These are phyloP conservation scores for Diplotaxis tenuifolia DNA, from an alignment of 345 rosid genomes.

Conservation along the genomic window DNA sequence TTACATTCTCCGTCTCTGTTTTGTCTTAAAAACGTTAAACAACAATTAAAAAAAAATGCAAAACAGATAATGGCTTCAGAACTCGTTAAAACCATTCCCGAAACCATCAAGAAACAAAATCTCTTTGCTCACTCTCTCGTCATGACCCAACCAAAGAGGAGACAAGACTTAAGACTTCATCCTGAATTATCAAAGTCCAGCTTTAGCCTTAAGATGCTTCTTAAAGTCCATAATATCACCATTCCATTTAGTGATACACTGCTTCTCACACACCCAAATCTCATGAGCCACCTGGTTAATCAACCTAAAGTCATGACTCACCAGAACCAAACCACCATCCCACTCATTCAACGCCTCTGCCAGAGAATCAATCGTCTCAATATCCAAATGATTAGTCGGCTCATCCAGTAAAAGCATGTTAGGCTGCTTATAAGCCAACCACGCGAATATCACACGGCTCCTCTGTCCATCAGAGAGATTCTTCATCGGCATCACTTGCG, in stretches of 20 bases:
- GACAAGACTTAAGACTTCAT: background rate
- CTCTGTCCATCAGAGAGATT: constrained; percentile 92
- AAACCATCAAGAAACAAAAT: background rate
- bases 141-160: constrained; percentile 23
- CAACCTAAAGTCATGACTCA: constrained; percentile 86
- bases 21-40: too few relatives aligned
- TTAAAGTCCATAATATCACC: constrained; percentile 86
- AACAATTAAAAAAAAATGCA: too few relatives aligned
- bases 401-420: constrained; percentile 90
- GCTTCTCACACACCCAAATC: constrained; percentile 86
- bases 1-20: too few relatives aligned
- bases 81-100: constrained; percentile 10
- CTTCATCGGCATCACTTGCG: constrained; percentile 98
- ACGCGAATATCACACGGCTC: constrained; percentile 94
- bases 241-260: constrained; percentile 63
- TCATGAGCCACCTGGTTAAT: constrained; percentile 83
- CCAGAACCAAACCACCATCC: constrained; percentile 87
- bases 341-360: constrained; percentile 85
- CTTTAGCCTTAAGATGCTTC: constrained; percentile 65
- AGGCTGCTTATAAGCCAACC: constrained; percentile 97
- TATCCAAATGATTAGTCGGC: constrained; percentile 96
- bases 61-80: constrained; percentile 29
- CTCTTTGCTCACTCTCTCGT: constrained; percentile 14
- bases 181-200: constrained; percentile 48
- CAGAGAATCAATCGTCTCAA: constrained; percentile 91